These are phyloP conservation scores for Asterella californica DNA, from an alignment of 225 moss, liverwort and hornwort species.

Conservation along the genomic window DNA sequence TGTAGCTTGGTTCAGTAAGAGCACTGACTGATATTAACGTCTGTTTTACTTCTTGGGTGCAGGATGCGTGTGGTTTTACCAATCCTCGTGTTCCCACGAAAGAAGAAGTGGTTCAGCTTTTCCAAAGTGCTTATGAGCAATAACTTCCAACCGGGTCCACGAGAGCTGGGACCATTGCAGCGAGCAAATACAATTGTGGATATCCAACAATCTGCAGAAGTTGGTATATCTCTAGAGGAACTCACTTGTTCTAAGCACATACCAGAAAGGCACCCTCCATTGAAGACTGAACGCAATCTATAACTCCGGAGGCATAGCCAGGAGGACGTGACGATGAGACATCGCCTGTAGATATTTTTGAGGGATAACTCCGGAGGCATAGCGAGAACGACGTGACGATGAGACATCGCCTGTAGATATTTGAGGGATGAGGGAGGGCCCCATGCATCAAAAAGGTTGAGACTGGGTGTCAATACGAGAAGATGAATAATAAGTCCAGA, in stretches of 20 bases:
- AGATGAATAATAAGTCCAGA: not conserved
- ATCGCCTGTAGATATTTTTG: constrained; percentile 1
- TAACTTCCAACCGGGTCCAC: not conserved
- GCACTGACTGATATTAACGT: not conserved
- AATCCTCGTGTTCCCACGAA: constrained; percentile 19
- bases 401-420: constrained; percentile 5
- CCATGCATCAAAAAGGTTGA: not conserved
- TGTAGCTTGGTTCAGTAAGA: not conserved
- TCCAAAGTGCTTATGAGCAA: constrained; percentile 15
- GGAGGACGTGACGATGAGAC: not conserved
- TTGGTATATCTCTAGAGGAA: not conserved
- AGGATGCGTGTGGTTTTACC: constrained; percentile 22
- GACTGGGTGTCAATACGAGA: not conserved
- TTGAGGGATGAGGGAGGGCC: not conserved
- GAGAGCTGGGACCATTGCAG: not conserved
- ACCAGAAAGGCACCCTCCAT: not conserved
- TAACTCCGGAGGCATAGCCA: not conserved
- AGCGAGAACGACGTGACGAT: not conserved
- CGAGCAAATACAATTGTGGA: not conserved
- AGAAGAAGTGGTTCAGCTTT: constrained; percentile 17
- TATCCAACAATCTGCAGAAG: not conserved
- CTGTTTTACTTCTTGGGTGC: not conserved
- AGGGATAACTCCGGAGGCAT: not conserved
- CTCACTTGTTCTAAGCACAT: not conserved
- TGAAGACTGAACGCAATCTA: not conserved